Conservation (phyloP, 1,284 basidiomycete species). For the Coniophora puteana region DNA sequence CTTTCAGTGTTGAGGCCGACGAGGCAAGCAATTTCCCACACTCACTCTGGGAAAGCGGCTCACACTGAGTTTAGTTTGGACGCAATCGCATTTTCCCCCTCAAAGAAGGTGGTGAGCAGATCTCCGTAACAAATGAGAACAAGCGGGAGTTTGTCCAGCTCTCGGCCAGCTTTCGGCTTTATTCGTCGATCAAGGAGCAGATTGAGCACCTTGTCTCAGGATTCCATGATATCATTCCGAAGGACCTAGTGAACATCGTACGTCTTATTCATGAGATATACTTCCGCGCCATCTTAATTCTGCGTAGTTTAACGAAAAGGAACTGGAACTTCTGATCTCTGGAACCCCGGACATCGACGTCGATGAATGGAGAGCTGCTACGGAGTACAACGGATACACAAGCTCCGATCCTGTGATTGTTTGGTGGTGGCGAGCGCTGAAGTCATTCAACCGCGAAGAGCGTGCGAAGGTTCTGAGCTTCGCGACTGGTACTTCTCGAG, state of each 20-base stretch:
- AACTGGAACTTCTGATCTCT: constrained; percentile 96
- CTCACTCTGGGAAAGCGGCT: no score
- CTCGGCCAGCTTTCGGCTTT: constrained; percentile 87
- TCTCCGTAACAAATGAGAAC: constrained; percentile 92
- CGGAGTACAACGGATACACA: constrained; percentile 85
- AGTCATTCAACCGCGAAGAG: constrained; percentile 97
- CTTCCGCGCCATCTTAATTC: constrained; percentile 19
- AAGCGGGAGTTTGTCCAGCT: constrained; percentile 95
- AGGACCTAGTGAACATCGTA: constrained; percentile 77
- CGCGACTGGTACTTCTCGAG: constrained; percentile 92
- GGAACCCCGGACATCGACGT: constrained; percentile 99
- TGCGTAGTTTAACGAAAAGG: constrained; percentile 92
- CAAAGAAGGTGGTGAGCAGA: constrained; percentile 78
- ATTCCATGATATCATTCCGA: constrained; percentile 95
- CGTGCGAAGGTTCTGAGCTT: constrained; percentile 96
- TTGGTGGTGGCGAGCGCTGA: constrained; percentile 99
- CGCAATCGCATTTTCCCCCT: constrained; percentile 83
- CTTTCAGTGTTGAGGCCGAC: constrained; percentile 88
- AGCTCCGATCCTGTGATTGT: constrained; percentile 92
- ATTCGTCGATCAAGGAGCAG: constrained; percentile 95
- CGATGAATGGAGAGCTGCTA: constrained; percentile 96
- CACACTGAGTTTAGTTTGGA: no score
- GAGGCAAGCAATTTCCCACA: constrained; percentile 53
- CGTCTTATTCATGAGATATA: constrained; percentile 24
- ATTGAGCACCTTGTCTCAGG: constrained; percentile 89